A percentile compares a stretch with the other conserved stretches of the same genome.
phyloP scores from a whole-genome alignment of 352 stramenopile genomes.

The Globisporangium mamillatum region DNA sequence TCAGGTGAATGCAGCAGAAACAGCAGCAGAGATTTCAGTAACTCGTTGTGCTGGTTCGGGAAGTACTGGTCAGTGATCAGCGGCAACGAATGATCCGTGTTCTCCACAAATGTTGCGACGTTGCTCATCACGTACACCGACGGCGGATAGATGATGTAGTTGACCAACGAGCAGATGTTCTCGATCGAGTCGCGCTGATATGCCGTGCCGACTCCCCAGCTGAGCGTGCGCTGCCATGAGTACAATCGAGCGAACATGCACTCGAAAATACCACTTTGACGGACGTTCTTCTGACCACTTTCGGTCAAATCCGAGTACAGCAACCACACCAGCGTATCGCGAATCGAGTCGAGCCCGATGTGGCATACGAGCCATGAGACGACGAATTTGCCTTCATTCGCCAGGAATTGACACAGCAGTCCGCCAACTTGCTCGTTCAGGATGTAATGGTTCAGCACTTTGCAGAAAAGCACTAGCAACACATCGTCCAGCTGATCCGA shows the following conservation, averaged over 20 bases:
- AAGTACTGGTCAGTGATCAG: slow-evolving; percentile 84
- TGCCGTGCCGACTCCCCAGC: slow-evolving; percentile 76
- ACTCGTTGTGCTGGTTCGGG: slow-evolving; percentile 71
- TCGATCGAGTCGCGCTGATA: slow-evolving; percentile 87
- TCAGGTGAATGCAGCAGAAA: slow-evolving; percentile 60
- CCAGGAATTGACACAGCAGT: slow-evolving; percentile 67
- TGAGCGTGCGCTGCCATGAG: slow-evolving; percentile 79
- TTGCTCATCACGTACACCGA: slow-evolving; percentile 86
- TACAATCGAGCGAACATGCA: slow-evolving; percentile 75
- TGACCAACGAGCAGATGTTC: slow-evolving; percentile 82
- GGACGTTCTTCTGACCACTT: slow-evolving; percentile 54
- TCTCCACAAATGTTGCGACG: slow-evolving; percentile 81
- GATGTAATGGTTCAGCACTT: slow-evolving; percentile 83
- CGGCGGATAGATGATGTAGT: slow-evolving; percentile 86
- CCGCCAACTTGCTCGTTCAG: slow-evolving; percentile 64
- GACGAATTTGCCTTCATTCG: slow-evolving; percentile 61
- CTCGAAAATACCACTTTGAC: slow-evolving; percentile 69
- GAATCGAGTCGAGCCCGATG: slow-evolving; percentile 83
- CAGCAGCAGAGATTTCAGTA: slow-evolving; percentile 76
- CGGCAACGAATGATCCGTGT: slow-evolving; percentile 77
- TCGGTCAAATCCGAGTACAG: slow-evolving; percentile 84
- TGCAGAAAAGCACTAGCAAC: slow-evolving; percentile 81
- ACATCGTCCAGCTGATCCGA: slow-evolving; percentile 69
- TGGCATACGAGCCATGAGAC: slow-evolving; percentile 78
- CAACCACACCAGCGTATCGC: slow-evolving; percentile 80